Evolutionary conservation across 2,329 filamentous ascomycete genomes (phyloP).

Genomic region (Neoscytalidium dimidiatum): DNA sequence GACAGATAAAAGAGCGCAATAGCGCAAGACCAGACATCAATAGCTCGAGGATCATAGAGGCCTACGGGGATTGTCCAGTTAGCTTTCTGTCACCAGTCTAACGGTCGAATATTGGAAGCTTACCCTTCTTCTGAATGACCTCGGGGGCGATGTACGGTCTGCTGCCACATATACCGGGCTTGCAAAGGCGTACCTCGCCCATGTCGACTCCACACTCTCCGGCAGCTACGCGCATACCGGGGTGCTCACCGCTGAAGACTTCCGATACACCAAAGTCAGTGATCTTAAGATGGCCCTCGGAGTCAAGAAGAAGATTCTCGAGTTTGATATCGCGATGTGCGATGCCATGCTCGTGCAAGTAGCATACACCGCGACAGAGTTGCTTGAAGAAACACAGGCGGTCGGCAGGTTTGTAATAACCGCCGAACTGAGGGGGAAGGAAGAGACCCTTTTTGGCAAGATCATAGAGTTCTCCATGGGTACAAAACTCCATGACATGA

Average conservation of each 20-base stretch:
- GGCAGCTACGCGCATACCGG: constrained; percentile 70
- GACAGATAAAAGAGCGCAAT: constrained; percentile 83
- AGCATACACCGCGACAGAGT: constrained; percentile 76
- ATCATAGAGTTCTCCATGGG: constrained; percentile 76
- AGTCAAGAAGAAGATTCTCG: constrained; percentile 79
- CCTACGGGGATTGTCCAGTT: constrained; percentile 30
- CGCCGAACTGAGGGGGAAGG: background rate
- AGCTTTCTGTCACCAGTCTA: constrained; percentile 34
- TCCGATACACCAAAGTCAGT: constrained; percentile 90
- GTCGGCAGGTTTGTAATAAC: constrained; percentile 62
- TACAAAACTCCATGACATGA: constrained; percentile 92
- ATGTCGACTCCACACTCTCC: constrained; percentile 75
- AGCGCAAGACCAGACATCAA: constrained; percentile 85
- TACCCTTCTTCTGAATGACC: constrained; percentile 66
- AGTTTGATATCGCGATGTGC: constrained; percentile 90
- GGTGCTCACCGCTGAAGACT: constrained; percentile 80
- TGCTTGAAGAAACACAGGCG: constrained; percentile 88
- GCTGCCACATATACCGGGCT: constrained; percentile 81
- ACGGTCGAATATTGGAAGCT: background rate
- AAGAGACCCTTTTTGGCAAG: constrained; percentile 64
- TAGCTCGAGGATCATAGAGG: constrained; percentile 70
- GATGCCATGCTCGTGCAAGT: constrained; percentile 80
- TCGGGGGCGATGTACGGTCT: constrained; percentile 87
- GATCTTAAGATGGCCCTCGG: constrained; percentile 82
- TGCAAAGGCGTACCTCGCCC: constrained; percentile 69